phyloP scores from a whole-genome alignment of 306 rosid species.

The Neltuma alba region DNA sequence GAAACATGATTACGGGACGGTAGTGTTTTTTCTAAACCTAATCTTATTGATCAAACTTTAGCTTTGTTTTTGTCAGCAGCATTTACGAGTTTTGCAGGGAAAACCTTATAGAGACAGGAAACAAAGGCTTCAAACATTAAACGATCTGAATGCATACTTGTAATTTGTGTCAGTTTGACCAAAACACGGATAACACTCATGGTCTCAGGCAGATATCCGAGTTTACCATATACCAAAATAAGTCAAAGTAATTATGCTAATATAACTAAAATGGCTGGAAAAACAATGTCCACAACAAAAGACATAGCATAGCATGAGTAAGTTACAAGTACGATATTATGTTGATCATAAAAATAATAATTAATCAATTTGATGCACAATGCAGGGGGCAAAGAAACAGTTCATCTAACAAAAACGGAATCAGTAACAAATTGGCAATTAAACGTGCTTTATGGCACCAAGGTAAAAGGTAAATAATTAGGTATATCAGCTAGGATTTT shows the following conservation, averaged over 20 bases:
- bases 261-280: not conserved
- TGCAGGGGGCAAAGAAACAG: not conserved
- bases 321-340: not conserved
- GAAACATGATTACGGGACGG: not conserved
- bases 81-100: not conserved
- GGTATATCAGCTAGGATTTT: not conserved
- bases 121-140: not conserved
- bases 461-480: conserved; percentile 1
- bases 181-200: not conserved
- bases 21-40: conserved; percentile 1
- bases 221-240: not conserved
- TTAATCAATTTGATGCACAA: conserved; percentile 7
- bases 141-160: not conserved
- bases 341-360: conserved; percentile 4
- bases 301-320: not conserved
- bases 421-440: conserved; percentile 15
- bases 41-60: not conserved
- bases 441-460: conserved; percentile 3
- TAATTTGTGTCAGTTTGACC: conserved; percentile 12
- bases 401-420: conserved; percentile 7
- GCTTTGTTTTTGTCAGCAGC: not conserved
- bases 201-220: not conserved
- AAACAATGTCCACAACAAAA: not conserved
- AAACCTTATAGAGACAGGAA: not conserved
- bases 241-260: not conserved